Conservation (phyloP, 169 alveolate species). For the Plasmodium sp. region DNA sequence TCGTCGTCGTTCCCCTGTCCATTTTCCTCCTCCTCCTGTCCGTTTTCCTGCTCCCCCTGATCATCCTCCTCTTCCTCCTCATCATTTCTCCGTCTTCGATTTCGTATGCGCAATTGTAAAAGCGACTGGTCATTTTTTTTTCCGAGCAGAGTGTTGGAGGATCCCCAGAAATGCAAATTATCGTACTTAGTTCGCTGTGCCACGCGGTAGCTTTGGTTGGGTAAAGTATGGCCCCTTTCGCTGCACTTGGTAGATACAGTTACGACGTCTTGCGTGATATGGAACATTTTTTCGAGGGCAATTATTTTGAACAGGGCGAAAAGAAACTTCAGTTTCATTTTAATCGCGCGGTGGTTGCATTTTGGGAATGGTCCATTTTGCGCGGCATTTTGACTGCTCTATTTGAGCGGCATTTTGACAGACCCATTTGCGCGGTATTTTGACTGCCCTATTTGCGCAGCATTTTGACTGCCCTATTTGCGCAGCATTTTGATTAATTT, state of each 20-base stretch:
- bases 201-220: neutral
- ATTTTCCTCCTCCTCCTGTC: neutral
- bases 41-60: neutral
- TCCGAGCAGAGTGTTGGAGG: neutral
- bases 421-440: neutral
- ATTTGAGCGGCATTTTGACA: neutral
- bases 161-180: neutral
- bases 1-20: neutral
- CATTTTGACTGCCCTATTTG: too few relatives aligned
- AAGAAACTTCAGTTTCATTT: slow-evolving; percentile 29
- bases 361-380: neutral
- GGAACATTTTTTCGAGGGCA: slow-evolving; percentile 12
- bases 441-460: neutral
- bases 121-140: slow-evolving; percentile 20
- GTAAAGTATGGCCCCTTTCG: neutral
- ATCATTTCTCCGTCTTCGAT: neutral
- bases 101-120: slow-evolving; percentile 4
- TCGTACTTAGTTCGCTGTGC: neutral
- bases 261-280: neutral
- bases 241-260: slow-evolving; percentile 2
- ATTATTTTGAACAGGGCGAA: slow-evolving; percentile 36
- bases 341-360: slow-evolving; percentile 16
- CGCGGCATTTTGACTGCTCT: neutral
- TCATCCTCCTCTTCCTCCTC: slow-evolving; percentile 25
- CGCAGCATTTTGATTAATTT: neutral